Base-by-base conservation (phyloP, 2,329 filamentous ascomycete genomes). In the Pseudocercospora ulei region DNA sequence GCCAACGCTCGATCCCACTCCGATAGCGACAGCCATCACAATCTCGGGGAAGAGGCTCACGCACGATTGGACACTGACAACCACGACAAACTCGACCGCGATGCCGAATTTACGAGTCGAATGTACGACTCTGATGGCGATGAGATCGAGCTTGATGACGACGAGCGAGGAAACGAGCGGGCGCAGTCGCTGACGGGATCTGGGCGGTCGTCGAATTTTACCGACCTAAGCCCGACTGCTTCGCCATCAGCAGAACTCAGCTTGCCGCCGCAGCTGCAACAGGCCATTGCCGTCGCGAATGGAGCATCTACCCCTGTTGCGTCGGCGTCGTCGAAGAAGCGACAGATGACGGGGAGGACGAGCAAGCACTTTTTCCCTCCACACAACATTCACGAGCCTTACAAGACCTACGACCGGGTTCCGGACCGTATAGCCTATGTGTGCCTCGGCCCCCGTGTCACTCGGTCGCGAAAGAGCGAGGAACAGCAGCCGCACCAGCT, bases 261-360 rank as follows among this genome's bases (percentile, higher is more conserved):
- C 9, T 29, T 33, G 7, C 20, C 16, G n/a, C n/a, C 11, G 24
- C 35, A 22, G 25, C 31, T 36, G 17, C 41, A 30, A 22, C 24
- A 29, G 27, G 41, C 41, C 5, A 40, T 44, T 19, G 26, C 35
- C 4, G 25, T 16, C 14, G 38, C 41, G 14, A 35, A 19, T 23
- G 40, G 20, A 7, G 14, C 34, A 7, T 28, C 37, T 11, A 26
- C 19, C n/a, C 18, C 37, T 14, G 12, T 16, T 7, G 6, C 11
- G 7, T 17, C 17, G 12, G 27, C 30, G 6, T 39, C 45, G 3
- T 22, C 31, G 13, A 35, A 33, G 42, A 56, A 53, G 38, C 53
- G 56, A 2, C 58, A 56, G 40, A 54, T 53, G 44, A 61, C 58
- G 2, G 56, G 57, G 6, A 49, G 41, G 16, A 58, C 47, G 5